Evolutionary conservation across 2,329 filamentous ascomycete genomes (phyloP), one percentile per base, ranked within the genome.

Genomic region (Biscogniauxia marginata): DNA sequence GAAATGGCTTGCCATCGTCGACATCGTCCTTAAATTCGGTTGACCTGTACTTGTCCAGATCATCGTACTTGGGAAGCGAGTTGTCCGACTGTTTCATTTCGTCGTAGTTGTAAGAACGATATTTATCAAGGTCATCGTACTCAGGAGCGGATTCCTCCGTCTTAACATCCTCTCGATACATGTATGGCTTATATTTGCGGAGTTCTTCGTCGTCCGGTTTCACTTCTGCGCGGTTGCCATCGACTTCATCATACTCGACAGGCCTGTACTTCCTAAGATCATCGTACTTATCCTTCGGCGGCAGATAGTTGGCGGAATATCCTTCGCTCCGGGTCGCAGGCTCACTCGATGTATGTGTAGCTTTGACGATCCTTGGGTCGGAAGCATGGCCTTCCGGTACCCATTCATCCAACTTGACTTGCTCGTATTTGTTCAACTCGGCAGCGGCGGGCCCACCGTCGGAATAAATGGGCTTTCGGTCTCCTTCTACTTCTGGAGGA

Each of bases 1-100:
- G 57, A 16, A 67, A 67, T 3, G 66, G 66, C 21, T 61, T 56
- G 20, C 70, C 69, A 46, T 66, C 58, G 3, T 62, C 52, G 13
- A 24, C 25, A 34, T 24, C 13, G 39, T 49, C 45, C 22, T 49
- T 24, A 20, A 23, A 21, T 11, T 61, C 51, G 3, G 57, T 59
- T 46, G 65, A 60, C 55, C 74, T 72, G n/a, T 77, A 77, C 19
- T 67, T 58, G 49, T 78, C 75, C 21, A 81, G 64, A 49, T 82
- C 78, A 2, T 77, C 68, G 54, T 79, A 75, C 52, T 72, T 65
- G 25, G 66, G 61, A n/a, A 70, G 54, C 8, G 68, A 52, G 46
- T 73, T 63, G 19, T 71, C 58, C 9, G 56, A 55, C 0, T 64
- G 60, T 4, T 66, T 63, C 21, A 72, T 67, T 9, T 74, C 66